phyloP scores from a whole-genome alignment of 108 stramenopile species.

The Skeletonema potamos region DNA sequence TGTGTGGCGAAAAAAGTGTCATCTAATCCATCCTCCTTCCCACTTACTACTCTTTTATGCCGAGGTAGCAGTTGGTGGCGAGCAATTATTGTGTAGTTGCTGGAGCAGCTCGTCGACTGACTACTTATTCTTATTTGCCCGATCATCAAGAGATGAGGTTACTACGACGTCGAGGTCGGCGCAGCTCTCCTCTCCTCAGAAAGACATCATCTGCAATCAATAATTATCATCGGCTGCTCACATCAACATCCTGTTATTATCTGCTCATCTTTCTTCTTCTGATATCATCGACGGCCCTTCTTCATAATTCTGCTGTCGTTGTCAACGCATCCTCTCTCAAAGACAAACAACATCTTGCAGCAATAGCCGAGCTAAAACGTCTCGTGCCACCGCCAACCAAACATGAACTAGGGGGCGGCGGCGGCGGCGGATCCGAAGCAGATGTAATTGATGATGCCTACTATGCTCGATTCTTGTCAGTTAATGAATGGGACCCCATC shows the following conservation, averaged over 20 bases:
- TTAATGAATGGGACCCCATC: neutral
- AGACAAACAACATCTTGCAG: neutral
- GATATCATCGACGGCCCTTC: neutral
- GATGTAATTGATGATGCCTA: neutral
- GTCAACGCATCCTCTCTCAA: neutral
- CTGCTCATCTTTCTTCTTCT: neutral
- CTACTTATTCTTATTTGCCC: too few relatives aligned
- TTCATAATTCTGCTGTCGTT: neutral
- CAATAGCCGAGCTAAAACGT: neutral
- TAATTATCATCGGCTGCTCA: neutral
- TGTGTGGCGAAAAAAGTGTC: too few relatives aligned
- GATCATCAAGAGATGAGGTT: neutral
- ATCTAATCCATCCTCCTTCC: too few relatives aligned
- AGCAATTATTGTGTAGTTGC: too few relatives aligned
- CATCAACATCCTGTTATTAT: neutral
- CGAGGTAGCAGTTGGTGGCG: too few relatives aligned
- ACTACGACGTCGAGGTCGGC: neutral
- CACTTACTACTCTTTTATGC: too few relatives aligned
- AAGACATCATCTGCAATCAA: too few relatives aligned
- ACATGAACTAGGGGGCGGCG: too few relatives aligned
- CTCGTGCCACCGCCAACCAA: neutral
- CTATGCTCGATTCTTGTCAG: slow-evolving; percentile 1
- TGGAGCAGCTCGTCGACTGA: too few relatives aligned
- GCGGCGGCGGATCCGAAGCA: neutral
- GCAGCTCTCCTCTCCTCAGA: neutral